phyloP scores from a whole-genome alignment of 2,329 filamentous ascomycete genomes.

The Ophiostoma quercus region DNA sequence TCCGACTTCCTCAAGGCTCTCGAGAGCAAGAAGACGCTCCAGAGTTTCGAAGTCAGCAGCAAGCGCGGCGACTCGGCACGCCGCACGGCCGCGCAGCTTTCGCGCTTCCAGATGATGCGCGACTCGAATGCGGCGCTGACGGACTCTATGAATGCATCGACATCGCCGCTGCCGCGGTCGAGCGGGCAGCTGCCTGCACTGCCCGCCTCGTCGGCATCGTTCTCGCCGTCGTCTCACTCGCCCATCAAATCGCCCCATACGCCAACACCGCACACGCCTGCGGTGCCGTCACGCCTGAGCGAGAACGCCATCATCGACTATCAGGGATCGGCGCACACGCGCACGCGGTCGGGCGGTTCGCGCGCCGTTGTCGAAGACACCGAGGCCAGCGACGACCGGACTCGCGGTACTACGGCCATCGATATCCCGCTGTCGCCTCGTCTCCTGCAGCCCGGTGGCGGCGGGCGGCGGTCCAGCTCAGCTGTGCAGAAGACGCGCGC shows the following conservation, averaged over 20 bases:
- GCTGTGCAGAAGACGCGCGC: constrained; percentile 59
- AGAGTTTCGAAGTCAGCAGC: constrained; percentile 66
- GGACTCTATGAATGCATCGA: constrained; percentile 88
- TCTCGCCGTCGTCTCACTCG: constrained; percentile 74
- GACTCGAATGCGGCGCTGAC: constrained; percentile 85
- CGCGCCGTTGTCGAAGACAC: constrained; percentile 26
- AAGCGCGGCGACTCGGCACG: constrained; percentile 66
- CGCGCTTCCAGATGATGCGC: constrained; percentile 80
- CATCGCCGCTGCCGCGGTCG: constrained; percentile 52
- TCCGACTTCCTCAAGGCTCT: constrained; percentile 87
- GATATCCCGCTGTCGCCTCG: constrained; percentile 69
- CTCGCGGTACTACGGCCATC: constrained; percentile 59
- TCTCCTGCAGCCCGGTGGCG: constrained; percentile 39
- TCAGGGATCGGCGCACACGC: constrained; percentile 28
- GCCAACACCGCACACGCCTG: constrained; percentile 88
- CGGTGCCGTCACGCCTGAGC: constrained; percentile 87
- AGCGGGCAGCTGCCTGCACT: constrained; percentile 31
- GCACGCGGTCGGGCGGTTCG: constrained; percentile 3
- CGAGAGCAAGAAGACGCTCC: constrained; percentile 80
- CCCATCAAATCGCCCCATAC: constrained; percentile 88
- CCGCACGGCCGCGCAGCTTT: constrained; percentile 71
- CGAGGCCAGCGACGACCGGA: constrained; percentile 35
- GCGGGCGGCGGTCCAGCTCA: constrained; percentile 60
- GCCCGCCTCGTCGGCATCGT: constrained; percentile 51
- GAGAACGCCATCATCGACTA: constrained; percentile 82